Evolutionary conservation across 78 protist genomes (phyloP).

Genomic region (Salpingoeca rosetta): DNA sequence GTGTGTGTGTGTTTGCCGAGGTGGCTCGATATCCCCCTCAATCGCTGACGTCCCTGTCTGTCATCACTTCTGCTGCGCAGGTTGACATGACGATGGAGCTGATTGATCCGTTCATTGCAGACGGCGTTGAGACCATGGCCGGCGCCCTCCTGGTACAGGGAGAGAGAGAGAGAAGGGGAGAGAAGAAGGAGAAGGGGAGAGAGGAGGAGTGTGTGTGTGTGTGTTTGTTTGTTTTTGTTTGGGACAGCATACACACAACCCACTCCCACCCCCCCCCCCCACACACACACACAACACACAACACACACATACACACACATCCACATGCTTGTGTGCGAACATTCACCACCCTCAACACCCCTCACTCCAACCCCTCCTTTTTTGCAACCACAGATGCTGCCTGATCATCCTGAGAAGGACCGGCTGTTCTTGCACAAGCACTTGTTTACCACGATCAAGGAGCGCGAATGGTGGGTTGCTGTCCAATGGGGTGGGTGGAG

Average conservation of each 20-base stretch:
- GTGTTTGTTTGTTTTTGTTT: too few species aligned
- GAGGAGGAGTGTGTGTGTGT: too few species aligned
- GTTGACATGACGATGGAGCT: conserved; percentile 9
- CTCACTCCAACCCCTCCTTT: not conserved
- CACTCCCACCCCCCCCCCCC: too few species aligned
- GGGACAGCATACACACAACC: too few species aligned
- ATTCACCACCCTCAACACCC: not conserved
- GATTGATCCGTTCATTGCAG: conserved; percentile 41
- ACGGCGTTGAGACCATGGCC: conserved; percentile 10
- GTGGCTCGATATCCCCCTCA: not conserved
- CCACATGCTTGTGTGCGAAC: not conserved
- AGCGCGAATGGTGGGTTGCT: not conserved
- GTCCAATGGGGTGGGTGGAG: not conserved
- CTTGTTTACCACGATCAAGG: conserved; percentile 32
- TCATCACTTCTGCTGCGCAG: not conserved
- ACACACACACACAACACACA: not conserved
- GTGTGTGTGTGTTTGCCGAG: too few species aligned
- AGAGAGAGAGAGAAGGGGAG: too few species aligned
- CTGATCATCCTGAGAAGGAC: conserved; percentile 78
- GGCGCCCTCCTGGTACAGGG: too few species aligned
- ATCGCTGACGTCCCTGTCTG: not conserved
- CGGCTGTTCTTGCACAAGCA: conserved; percentile 61
- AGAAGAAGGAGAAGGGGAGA: too few species aligned
- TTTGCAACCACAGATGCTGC: conserved; percentile 47
- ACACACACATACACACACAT: not conserved